Evolutionary conservation across 1,284 basidiomycete genomes (phyloP).

Genomic region (Ustilago hordei): DNA sequence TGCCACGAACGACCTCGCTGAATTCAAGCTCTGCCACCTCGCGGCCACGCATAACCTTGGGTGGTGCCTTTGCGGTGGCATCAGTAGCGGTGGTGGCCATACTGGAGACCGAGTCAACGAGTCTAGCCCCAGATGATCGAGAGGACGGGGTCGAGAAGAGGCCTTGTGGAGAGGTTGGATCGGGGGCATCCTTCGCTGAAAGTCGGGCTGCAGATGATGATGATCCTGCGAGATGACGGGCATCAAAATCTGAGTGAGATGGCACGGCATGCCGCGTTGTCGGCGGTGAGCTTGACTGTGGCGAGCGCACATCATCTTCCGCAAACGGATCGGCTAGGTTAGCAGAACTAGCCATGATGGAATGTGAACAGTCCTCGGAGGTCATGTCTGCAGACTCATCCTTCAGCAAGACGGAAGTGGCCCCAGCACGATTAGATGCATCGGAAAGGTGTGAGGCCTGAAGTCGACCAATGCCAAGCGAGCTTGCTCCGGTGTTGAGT

Average conservation of each 20-base stretch:
- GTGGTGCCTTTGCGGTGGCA: slow-evolving; percentile 22
- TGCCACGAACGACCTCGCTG: slow-evolving; percentile 53
- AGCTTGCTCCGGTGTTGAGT: slow-evolving; percentile 31
- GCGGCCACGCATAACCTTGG: slow-evolving; percentile 31
- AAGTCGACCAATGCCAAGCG: slow-evolving; percentile 44
- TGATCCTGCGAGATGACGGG: background rate
- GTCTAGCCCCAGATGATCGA: slow-evolving; percentile 8
- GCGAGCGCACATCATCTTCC: slow-evolving; percentile 8
- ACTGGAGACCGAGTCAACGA: slow-evolving; percentile 42
- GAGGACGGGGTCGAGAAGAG: slow-evolving; percentile 14
- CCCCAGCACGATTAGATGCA: background rate
- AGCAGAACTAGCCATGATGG: slow-evolving; percentile 52
- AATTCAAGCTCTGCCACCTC: slow-evolving; percentile 64
- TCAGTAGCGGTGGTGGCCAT: slow-evolving; percentile 33
- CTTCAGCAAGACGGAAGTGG: background rate
- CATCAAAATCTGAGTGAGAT: background rate
- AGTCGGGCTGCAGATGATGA: background rate
- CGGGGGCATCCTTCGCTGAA: background rate
- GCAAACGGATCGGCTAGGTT: slow-evolving; percentile 53
- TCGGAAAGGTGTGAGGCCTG: slow-evolving; percentile 12
- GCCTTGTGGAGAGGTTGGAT: background rate
- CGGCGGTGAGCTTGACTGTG: background rate
- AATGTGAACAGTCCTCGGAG: slow-evolving; percentile 16
- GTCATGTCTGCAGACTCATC: background rate
- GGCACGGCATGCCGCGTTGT: background rate